Evolutionary conservation across 305 asterid genomes (phyloP).

Genomic region (Fraxinus platypoda): DNA sequence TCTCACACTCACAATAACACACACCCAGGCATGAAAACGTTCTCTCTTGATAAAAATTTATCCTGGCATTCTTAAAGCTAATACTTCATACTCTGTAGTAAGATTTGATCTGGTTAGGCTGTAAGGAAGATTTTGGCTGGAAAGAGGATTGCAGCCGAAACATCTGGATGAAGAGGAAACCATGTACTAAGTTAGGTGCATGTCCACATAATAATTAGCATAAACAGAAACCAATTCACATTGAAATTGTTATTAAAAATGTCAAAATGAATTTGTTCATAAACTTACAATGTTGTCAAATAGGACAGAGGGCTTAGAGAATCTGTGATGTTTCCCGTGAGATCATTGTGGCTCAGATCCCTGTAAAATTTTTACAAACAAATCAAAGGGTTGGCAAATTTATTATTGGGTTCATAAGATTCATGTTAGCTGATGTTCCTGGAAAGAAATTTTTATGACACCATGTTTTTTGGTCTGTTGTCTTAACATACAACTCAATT

Average conservation of each 20-base stretch:
- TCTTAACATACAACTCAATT: neutral
- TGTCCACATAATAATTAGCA: neutral
- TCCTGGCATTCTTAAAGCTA: constrained; percentile 22
- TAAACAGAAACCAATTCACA: neutral
- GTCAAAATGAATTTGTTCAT: neutral
- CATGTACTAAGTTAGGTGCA: constrained; percentile 11
- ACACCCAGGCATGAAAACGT: neutral
- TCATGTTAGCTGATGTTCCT: constrained; percentile 10
- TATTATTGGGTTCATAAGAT: neutral
- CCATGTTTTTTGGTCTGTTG: neutral
- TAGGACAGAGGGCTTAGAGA: constrained; percentile 33
- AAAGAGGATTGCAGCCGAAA: constrained; percentile 50
- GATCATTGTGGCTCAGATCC: constrained; percentile 64
- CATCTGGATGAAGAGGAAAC: constrained; percentile 39
- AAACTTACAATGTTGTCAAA: constrained; percentile 55
- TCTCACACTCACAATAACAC: neutral
- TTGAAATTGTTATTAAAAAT: neutral
- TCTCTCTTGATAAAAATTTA: neutral
- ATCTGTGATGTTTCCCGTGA: constrained; percentile 48
- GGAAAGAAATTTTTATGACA: neutral
- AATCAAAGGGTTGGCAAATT: constrained; percentile 11
- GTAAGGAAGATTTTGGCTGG: constrained; percentile 34
- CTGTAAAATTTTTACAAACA: constrained; percentile 30
- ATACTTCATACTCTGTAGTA: constrained; percentile 57
- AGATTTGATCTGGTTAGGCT: constrained; percentile 36